Evolutionary conservation across 176 grass and related monocot species (phyloP).

Genomic region (Carex littledalei): DNA sequence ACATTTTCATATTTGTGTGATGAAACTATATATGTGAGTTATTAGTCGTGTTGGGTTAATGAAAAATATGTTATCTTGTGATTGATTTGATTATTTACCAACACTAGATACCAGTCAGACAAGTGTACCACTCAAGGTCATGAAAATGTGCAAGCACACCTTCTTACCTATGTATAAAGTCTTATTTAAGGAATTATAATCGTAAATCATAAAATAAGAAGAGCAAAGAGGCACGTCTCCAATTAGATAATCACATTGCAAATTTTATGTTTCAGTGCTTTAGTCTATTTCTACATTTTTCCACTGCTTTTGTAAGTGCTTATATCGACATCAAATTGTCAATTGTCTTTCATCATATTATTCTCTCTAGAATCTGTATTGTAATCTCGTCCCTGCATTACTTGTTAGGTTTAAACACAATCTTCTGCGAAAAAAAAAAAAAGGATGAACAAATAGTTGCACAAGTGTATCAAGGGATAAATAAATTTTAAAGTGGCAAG

Average conservation of each 20-base stretch:
- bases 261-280: background rate
- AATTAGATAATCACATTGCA: background rate
- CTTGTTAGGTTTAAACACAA: background rate
- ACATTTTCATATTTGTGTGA: no score
- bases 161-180: background rate
- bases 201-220: background rate
- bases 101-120: background rate
- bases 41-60: no score
- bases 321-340: background rate
- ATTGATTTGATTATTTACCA: background rate
- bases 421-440: no score
- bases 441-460: no score
- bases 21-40: no score
- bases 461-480: no score
- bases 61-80: background rate
- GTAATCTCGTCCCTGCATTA: background rate
- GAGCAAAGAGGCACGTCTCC: constrained; percentile 21
- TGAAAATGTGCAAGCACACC: background rate
- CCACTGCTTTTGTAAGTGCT: background rate
- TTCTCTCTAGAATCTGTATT: background rate
- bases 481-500: no score
- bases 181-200: background rate
- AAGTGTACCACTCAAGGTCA: background rate
- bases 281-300: constrained; percentile 1
- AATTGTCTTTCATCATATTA: background rate